phyloP scores from a whole-genome alignment of 1,284 basidiomycete genomes.

The Papiliotrema laurentii region DNA sequence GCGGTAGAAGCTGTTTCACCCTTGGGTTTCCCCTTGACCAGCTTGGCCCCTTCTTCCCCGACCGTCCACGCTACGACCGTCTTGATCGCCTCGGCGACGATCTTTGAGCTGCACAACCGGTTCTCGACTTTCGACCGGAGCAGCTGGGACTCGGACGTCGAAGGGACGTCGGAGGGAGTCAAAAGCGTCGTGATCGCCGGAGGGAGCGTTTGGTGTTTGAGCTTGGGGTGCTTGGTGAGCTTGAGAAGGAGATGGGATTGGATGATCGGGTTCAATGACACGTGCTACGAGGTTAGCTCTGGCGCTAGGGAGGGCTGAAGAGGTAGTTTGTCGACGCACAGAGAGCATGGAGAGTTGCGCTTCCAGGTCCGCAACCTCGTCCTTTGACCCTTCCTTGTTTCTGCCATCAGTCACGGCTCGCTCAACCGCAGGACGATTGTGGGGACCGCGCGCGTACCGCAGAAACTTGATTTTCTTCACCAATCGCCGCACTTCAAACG shows the following conservation, averaged over 20 bases:
- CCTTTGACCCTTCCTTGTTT: slow-evolving; percentile 45
- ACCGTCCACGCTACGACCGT: slow-evolving; percentile 53
- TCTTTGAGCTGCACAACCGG: slow-evolving; percentile 70
- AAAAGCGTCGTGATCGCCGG: slow-evolving; percentile 44
- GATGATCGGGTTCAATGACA: slow-evolving; percentile 60
- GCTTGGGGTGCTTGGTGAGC: slow-evolving; percentile 64
- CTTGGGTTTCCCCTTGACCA: slow-evolving; percentile 25
- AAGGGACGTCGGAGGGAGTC: slow-evolving; percentile 8
- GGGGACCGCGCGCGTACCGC: slow-evolving; percentile 50
- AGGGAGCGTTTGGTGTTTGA: slow-evolving; percentile 34
- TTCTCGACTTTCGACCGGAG: slow-evolving; percentile 60
- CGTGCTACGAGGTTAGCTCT: slow-evolving; percentile 50
- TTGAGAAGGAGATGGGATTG: slow-evolving; percentile 63
- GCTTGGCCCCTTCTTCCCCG: slow-evolving; percentile 37
- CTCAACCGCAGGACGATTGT: not conserved
- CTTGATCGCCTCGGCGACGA: slow-evolving; percentile 61
- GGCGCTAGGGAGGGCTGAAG: not conserved
- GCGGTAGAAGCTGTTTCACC: slow-evolving; percentile 7
- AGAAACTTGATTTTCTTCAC: slow-evolving; percentile 75
- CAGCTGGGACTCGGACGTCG: slow-evolving; percentile 13
- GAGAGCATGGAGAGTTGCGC: slow-evolving; percentile 65
- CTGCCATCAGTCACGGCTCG: no score
- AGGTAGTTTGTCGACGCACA: slow-evolving; percentile 46
- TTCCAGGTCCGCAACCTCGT: slow-evolving; percentile 56
- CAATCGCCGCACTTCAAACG: slow-evolving; percentile 75